Evolutionary conservation across 2,329 filamentous ascomycete species (phyloP), one percentile per base, ranked within the genome.

Genomic region (Neofusicoccum cordaticola): DNA sequence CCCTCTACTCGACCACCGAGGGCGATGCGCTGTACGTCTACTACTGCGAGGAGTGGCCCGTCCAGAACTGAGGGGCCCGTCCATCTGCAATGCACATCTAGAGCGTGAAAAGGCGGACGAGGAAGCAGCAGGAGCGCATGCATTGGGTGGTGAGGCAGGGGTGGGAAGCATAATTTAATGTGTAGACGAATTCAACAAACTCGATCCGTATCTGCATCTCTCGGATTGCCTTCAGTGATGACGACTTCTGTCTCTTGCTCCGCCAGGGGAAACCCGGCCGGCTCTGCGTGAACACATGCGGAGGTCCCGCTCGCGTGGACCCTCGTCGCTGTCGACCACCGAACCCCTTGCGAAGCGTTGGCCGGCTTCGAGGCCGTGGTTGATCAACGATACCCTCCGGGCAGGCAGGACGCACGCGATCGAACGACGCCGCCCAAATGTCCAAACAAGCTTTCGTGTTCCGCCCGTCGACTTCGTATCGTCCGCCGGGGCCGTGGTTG

Each of bases 31-130:
- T 60, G 15, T 60, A 60, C n/a, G 56, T 60, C n/a, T 60, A 60
- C 56, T 60, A 60, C 56, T 60, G 56, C 56, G 27, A 47, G 41
- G 42, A 60, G 56, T 60, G 56, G 56, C 56, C 56, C 22, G 56
- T 60, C 8, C 56, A 60, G 42, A 60, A 60, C 56, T 60, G 47
- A 52, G 13, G 9, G 15, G 47, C 5, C 13, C 37, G 37, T 39
- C 6, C 1, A 15, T 39, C 13, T 11, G 9, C 2, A 39, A 12
- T 39, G 11, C 37, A 39, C 11, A 11, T 15, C 37, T 4, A 11
- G 37, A 15, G 37, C 11, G 11, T 39, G 37, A 9, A 39, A 39
- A 15, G 11, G 37, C 11, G 37, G 37, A 39, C 27, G 27, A 31
- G 27, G 5, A 31, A 31, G 27, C 6, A 31, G 27, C 4, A 31